Conservation (phyloP, 805 yeast genomes). For the Spathaspora hagerdaliae region DNA sequence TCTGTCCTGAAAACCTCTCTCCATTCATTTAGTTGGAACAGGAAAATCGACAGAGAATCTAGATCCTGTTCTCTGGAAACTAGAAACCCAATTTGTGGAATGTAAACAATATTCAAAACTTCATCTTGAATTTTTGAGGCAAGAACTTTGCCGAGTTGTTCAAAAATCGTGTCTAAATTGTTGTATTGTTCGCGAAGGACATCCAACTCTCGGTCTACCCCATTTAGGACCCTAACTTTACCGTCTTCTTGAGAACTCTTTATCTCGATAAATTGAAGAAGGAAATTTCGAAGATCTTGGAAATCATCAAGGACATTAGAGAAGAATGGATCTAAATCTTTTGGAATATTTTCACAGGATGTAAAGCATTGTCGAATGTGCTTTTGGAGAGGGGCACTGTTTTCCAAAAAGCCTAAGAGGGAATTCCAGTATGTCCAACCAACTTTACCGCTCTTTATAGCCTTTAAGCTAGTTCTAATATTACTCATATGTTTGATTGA, state of each 20-base stretch:
- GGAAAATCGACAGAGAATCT: not conserved
- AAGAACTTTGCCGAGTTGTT: conserved; percentile 1
- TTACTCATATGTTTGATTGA: conserved; percentile 2
- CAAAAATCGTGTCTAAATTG: conserved; percentile 3
- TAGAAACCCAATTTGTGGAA: conserved; percentile 8
- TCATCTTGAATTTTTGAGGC: not conserved
- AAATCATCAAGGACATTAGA: not conserved
- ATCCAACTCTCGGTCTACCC: conserved; percentile 5
- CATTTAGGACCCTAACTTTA: conserved; percentile 1
- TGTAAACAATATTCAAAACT: conserved; percentile 3
- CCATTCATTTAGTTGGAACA: not conserved
- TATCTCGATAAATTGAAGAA: conserved; percentile 2
- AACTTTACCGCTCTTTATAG: conserved; percentile 4
- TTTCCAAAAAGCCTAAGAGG: conserved; percentile 2
- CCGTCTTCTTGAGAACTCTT: conserved; percentile 4
- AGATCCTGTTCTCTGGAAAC: conserved; percentile 3
- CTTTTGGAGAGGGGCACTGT: not conserved
- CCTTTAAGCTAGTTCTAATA: not conserved
- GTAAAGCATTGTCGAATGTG: not conserved
- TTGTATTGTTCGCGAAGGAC: conserved; percentile 3
- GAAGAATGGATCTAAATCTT: not conserved
- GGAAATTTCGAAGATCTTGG: conserved; percentile 1
- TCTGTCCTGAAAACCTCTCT: conserved; percentile 4
- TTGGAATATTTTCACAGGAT: not conserved
- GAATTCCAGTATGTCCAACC: conserved; percentile 6